Evolutionary conservation across 495 filamentous ascomycete species (phyloP), one percentile per base, ranked within the genome.

Genomic region (Choiromyces venosus): DNA sequence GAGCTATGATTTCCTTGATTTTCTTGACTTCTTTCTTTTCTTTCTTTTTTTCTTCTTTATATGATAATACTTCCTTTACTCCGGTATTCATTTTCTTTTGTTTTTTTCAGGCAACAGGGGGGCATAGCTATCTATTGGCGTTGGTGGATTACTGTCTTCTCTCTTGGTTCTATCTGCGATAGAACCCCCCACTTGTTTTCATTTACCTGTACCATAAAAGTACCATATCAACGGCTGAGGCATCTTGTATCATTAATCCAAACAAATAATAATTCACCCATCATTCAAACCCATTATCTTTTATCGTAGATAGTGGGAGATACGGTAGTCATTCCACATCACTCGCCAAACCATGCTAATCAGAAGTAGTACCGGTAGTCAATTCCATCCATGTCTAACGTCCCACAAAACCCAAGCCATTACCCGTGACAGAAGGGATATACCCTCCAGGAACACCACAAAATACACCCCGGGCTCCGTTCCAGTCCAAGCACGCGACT

Each of bases 1-100:
- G 74, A 70, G 1, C 21, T 61, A 39, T 77, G 70, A 61, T 42
- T n/a, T n/a, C n/a, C n/a, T n/a, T n/a, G n/a, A n/a, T n/a, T n/a
- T n/a, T n/a, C n/a, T n/a, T n/a, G n/a, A n/a, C n/a, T n/a, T n/a
- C 2, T 14, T 36, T 69, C n/a, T 42, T 10, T 44, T 19, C 21
- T 12, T 16, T 65, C 16, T 12, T 12, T 29, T 61, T 33, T n/a
- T 46, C 42, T 52, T n/a, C 10, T 42, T 42, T n/a, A n/a, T n/a
- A n/a, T n/a, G n/a, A n/a, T n/a, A n/a, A n/a, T n/a, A n/a, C 14
- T 16, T 42, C 9, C 52, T 33, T 61, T 61, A 33, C 52, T 61
- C 25, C 12, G 25, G 25, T 61, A 16, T 52, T 52, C 8, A 9
- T 61, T 9, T 61, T 61, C 14, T 61, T 52, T 52, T 2, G n/a